Base-by-base conservation (phyloP, 805 yeast species). In the Millerozyma acaciae region DNA sequence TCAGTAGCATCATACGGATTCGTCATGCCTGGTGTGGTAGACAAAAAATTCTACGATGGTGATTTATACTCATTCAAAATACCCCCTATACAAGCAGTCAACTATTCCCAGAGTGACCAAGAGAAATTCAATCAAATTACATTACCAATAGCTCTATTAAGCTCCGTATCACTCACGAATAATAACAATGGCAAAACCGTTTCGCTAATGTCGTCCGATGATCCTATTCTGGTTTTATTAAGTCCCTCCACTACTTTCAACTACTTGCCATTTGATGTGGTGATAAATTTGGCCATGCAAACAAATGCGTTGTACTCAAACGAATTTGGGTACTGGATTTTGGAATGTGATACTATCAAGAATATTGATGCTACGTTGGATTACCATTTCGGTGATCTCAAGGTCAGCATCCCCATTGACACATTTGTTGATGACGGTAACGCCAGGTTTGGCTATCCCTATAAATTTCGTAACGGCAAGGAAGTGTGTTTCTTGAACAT, bases 271-370 rank as follows among this genome's bases (percentile, higher is more conserved):
- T 56, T 70, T 25, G 68, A 71, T 28, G 50, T 75, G 4, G 60
- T 84, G 26, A 65, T 83, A 32, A 75, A 73, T 43, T 55, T 84
- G 19, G 86, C 89, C 0, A 65, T 82, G 16, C 89, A 84, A 54
- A 59, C 80, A 24, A 78, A 79, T 47, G 90, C 90, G 0, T 73
- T 67, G 41, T 84, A 75, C 49, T 67, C 73, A 3, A 51, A 57
- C 4, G 60, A 62, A 5, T 47, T 65, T 5, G 62, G 60, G 16
- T 47, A 68, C 12, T 84, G 90, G 90, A 45, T 80, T 10, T 79
- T 80, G 9, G 71, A 72, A 37, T 84, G 93, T 58, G 57, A 70
- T 8, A 43, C 48, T 20, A 57, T 80, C 10, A 68, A 65, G 1
- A 45, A 55, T 4, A 44, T 69, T 6, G 54, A 68, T 16, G 87